Evolutionary conservation across 306 rosid species (phyloP), one percentile per base, ranked within the genome.

Genomic region (Parietaria judaica): DNA sequence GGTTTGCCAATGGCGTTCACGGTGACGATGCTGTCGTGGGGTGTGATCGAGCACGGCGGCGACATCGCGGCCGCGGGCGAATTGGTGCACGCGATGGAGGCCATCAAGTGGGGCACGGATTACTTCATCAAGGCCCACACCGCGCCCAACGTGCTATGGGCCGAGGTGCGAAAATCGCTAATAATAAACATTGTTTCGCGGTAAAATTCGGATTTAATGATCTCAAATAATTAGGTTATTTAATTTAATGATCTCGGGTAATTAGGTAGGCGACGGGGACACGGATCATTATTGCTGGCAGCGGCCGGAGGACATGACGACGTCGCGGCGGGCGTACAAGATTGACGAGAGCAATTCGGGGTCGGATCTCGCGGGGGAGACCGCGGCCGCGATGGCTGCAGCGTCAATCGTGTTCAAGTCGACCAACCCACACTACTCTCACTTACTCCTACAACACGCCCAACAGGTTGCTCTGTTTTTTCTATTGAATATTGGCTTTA

Each of bases 251-350:
- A 23, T 23, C 31, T 23, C 31, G 31, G 31, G 1, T 23, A 23
- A 23, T 15, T 58, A 92, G 99, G 99, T 92, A 63, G 99, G 99
- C 5, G 96, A 92, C 74, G 99, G 99, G 35, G 95, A 88, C 81
- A 92, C 97, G 10, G 99, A 92, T 44, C 99, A 92, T 48, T 92
- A 92, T 61, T 92, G 99, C 55, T 92, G 99, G 99, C 99, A 92
- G 70, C 60, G 99, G 0, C 82, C 99, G 45, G 99, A 92, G 78
- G 99, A 92, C 78, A 92, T 92, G 99, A 86, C 99, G 12, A 92
- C 99, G 0, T 92, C 99, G 17, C 71, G 99, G 74, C 89, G 80
- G 61, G 99, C 99, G 1, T 92, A 80, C 76, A 92, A 82, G 83
- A 81, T 92, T 39, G 99, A 92, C 70, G 78, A 79, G 62, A 68